Conservation (phyloP, 2,329 filamentous ascomycete genomes). For the Phialophora expanda region DNA sequence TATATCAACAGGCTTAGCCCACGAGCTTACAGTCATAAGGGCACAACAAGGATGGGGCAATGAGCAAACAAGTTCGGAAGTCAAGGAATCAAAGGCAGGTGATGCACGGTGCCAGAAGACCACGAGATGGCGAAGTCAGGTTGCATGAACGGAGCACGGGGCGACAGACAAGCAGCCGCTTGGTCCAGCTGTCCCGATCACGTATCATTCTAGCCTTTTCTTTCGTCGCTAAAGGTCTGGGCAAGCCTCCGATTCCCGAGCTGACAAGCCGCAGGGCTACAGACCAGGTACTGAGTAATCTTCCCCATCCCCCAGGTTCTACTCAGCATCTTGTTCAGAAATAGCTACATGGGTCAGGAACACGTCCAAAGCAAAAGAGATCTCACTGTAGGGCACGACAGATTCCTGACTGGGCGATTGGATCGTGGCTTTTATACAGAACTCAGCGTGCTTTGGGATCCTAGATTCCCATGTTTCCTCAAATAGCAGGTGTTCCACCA, state of each 20-base stretch:
- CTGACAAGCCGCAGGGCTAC: neutral
- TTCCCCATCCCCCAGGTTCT: neutral
- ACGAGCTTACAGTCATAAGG: slow-evolving; percentile 10
- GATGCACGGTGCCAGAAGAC: slow-evolving; percentile 3
- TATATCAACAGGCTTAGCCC: slow-evolving; percentile 10
- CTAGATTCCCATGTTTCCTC: neutral
- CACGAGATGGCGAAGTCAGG: slow-evolving; percentile 10
- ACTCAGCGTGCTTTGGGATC: neutral
- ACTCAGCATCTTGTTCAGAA: slow-evolving; percentile 21
- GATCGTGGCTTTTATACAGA: neutral
- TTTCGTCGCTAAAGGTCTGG: slow-evolving; percentile 10
- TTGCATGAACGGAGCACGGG: slow-evolving; percentile 31
- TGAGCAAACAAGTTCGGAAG: slow-evolving; percentile 3
- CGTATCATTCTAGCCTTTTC: slow-evolving; percentile 1
- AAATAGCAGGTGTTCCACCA: neutral
- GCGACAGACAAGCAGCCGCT: slow-evolving; percentile 25
- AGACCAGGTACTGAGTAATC: neutral
- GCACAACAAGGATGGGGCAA: neutral
- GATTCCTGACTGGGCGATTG: neutral
- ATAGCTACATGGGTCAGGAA: neutral
- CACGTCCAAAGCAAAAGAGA: neutral
- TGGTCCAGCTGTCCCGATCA: slow-evolving; percentile 18
- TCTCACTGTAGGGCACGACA: neutral
- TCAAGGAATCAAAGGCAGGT: slow-evolving; percentile 1
- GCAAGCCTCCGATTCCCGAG: slow-evolving; percentile 3